These are phyloP conservation scores for Aureobasidium mangrovei DNA, from an alignment of 2,329 filamentous ascomycete species.

Conservation along the genomic window DNA sequence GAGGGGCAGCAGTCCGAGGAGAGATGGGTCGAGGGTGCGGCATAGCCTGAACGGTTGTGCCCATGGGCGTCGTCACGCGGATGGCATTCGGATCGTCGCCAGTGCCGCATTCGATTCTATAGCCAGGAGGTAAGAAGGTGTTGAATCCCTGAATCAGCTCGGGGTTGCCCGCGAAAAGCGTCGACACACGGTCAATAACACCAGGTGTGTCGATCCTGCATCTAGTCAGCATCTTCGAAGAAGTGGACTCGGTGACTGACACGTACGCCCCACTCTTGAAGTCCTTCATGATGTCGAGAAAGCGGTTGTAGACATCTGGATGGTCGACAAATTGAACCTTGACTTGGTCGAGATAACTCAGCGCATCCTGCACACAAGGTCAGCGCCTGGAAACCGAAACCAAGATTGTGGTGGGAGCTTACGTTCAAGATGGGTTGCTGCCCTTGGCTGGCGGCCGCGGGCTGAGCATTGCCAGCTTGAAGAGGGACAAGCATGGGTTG, in stretches of 20 bases:
- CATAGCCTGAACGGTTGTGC: conserved; percentile 91
- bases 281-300: conserved; percentile 98
- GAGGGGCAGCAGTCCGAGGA: conserved; percentile 31
- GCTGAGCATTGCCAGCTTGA: conserved; percentile 28
- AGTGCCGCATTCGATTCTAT: conserved; percentile 90
- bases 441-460: conserved; percentile 54
- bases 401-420: conserved; percentile 25
- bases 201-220: conserved; percentile 84
- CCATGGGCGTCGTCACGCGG: conserved; percentile 91
- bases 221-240: conserved; percentile 12
- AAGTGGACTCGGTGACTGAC: conserved; percentile 9
- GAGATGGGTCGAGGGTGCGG: conserved; percentile 42
- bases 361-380: conserved; percentile 51
- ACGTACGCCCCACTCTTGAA: conserved; percentile 94
- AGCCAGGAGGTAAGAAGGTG: conserved; percentile 87
- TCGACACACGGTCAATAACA: conserved; percentile 92
- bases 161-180: conserved; percentile 89
- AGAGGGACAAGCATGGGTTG: conserved; percentile 40
- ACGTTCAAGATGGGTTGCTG: conserved; percentile 78
- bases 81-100: conserved; percentile 94
- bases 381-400: background rate
- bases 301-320: conserved; percentile 93
- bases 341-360: conserved; percentile 95
- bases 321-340: conserved; percentile 97
- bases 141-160: conserved; percentile 84